Conservation (phyloP, 805 yeast genomes). For the Candida khao-thaluensis region DNA sequence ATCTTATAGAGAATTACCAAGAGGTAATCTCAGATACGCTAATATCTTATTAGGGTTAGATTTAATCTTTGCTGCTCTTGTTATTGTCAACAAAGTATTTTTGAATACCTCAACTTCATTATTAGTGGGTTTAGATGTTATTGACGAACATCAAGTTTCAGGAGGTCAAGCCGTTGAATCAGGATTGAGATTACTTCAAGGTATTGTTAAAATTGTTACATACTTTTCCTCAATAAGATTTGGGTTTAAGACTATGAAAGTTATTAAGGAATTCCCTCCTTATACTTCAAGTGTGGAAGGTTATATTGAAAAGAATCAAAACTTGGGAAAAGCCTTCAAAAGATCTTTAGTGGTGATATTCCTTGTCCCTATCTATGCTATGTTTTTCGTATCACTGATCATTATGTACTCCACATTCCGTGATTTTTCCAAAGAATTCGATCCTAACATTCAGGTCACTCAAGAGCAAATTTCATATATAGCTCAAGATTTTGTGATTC, state of each 20-base stretch:
- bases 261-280: conserved; percentile 30
- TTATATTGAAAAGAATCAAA: conserved; percentile 18
- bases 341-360: conserved; percentile 27
- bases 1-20: conserved; percentile 21
- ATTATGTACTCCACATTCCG: background rate
- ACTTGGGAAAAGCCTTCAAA: conserved; percentile 23
- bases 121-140: background rate
- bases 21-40: conserved; percentile 6
- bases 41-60: conserved; percentile 1
- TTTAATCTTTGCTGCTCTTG: background rate
- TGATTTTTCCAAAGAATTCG: background rate
- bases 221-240: conserved; percentile 16
- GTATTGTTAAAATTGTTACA: background rate
- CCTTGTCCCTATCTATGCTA: conserved; percentile 20
- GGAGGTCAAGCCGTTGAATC: background rate
- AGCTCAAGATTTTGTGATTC: conserved; percentile 4
- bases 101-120: background rate
- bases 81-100: background rate
- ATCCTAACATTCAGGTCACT: background rate
- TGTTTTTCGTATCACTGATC: background rate
- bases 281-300: conserved; percentile 15
- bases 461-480: background rate
- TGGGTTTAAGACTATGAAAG: conserved; percentile 28
- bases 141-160: background rate
- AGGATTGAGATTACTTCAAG: background rate